Percentiles rank a stretch among this genome's conserved stretches.
Conservation (phyloP, 2,329 filamentous ascomycete species). For the Trichoderma sp. region DNA sequence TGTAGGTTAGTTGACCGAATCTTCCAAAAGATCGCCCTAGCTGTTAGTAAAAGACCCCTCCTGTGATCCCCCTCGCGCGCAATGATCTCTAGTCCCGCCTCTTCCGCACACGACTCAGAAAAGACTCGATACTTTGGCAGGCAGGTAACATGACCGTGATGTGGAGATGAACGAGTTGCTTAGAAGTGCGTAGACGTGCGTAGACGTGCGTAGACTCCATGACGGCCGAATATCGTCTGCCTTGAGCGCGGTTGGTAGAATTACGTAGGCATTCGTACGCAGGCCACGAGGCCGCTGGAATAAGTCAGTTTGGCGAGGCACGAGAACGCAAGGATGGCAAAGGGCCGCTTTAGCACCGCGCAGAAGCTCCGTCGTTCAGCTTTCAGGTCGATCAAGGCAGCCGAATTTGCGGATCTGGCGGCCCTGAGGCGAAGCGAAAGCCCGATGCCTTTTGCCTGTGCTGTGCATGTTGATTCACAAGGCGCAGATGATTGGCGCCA, state of each 20-base stretch:
- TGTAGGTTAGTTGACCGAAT: not conserved
- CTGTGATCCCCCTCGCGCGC: not conserved
- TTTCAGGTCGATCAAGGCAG: not conserved
- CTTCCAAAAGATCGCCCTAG: not conserved
- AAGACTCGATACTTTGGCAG: not conserved
- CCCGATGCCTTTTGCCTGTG: not conserved
- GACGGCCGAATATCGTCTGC: slow-evolving; percentile 1
- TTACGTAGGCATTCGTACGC: slow-evolving; percentile 18
- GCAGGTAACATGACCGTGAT: slow-evolving; percentile 13
- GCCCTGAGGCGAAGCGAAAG: not conserved
- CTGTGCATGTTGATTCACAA: not conserved
- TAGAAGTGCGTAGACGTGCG: not conserved
- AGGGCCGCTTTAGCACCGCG: not conserved
- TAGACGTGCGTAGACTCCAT: not conserved
- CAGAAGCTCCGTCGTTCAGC: not conserved
- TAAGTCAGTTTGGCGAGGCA: slow-evolving; percentile 6
- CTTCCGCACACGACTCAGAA: not conserved
- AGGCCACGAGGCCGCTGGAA: slow-evolving; percentile 13
- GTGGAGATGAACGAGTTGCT: not conserved
- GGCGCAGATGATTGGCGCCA: slow-evolving; percentile 7
- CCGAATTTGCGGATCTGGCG: not conserved
- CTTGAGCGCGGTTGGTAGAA: not conserved
- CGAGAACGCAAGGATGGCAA: slow-evolving; percentile 6
- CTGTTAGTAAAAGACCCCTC: not conserved
- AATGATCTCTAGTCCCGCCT: not conserved